Percentiles rank a stretch among this genome's conserved stretches.
Evolutionary conservation across 2,329 filamentous ascomycete genomes (phyloP).

Genomic region (Neopestalotiopsis rosae): DNA sequence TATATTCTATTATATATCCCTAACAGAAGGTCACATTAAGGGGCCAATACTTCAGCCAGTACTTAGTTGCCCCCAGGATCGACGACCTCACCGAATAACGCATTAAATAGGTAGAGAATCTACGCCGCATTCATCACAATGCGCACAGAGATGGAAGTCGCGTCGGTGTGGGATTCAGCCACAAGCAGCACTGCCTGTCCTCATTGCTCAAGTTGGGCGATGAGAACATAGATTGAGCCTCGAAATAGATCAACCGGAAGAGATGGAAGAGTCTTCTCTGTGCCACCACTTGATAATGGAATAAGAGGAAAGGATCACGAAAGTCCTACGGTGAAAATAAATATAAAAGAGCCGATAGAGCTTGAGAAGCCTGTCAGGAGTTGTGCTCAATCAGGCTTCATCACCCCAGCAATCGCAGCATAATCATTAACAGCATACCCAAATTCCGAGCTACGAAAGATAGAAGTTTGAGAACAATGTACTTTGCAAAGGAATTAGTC

Average conservation of each 20-base stretch:
- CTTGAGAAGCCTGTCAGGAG: not conserved
- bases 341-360: not conserved
- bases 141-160: not conserved
- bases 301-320: not conserved
- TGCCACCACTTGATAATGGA: not conserved
- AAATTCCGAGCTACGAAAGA: not conserved
- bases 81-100: not conserved
- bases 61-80: not conserved
- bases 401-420: not conserved
- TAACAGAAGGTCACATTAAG: too few relatives aligned
- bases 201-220: not conserved
- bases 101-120: not conserved
- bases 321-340: not conserved
- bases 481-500: not conserved
- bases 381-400: not conserved
- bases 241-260: not conserved
- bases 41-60: too few relatives aligned
- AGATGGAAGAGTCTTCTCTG: not conserved
- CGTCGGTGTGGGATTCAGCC: not conserved
- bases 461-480: not conserved
- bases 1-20: not conserved
- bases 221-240: not conserved
- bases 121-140: not conserved
- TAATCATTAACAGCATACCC: not conserved
- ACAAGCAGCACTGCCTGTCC: not conserved